Percentiles rank a stretch among this genome's conserved stretches.
These are phyloP conservation scores for Mortierella sp. DNA, from an alignment of 371 early-diverging fungal genomes.

Conservation along the genomic window DNA sequence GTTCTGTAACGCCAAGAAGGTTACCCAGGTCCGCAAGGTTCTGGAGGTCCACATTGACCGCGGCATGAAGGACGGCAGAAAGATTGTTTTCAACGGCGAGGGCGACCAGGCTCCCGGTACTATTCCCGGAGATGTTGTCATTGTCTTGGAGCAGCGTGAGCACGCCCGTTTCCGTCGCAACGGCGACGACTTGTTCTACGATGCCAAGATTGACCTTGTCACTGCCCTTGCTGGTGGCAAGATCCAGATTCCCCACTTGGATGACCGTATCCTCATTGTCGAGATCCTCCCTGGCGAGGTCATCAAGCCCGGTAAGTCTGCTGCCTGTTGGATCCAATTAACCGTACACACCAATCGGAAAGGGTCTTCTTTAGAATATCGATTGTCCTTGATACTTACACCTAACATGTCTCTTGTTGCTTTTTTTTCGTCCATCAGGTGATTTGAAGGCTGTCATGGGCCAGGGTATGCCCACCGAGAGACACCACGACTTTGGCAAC, in stretches of 20 bases:
- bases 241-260: slow-evolving; percentile 90
- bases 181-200: slow-evolving; percentile 87
- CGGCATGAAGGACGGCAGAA: slow-evolving; percentile 97
- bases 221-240: slow-evolving; percentile 96
- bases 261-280: slow-evolving; percentile 89
- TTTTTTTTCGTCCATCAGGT: slow-evolving; percentile 48
- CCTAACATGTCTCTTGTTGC: neutral
- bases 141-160: slow-evolving; percentile 92
- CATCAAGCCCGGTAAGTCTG: slow-evolving; percentile 79
- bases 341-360: slow-evolving; percentile 1
- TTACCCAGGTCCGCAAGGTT: slow-evolving; percentile 82
- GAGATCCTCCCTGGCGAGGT: slow-evolving; percentile 94
- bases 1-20: slow-evolving; percentile 90
- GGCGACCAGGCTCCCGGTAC: slow-evolving; percentile 89
- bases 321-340: neutral
- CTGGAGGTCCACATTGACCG: slow-evolving; percentile 92
- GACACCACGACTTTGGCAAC: slow-evolving; percentile 92
- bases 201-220: slow-evolving; percentile 91
- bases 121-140: slow-evolving; percentile 88
- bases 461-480: slow-evolving; percentile 96
- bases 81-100: slow-evolving; percentile 92
- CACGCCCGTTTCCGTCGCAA: slow-evolving; percentile 90
- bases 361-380: neutral
- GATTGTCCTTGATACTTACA: slow-evolving; percentile 10
- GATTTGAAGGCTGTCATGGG: slow-evolving; percentile 84